phyloP scores from a whole-genome alignment of 345 rosid genomes.

The Trapa incisa region DNA sequence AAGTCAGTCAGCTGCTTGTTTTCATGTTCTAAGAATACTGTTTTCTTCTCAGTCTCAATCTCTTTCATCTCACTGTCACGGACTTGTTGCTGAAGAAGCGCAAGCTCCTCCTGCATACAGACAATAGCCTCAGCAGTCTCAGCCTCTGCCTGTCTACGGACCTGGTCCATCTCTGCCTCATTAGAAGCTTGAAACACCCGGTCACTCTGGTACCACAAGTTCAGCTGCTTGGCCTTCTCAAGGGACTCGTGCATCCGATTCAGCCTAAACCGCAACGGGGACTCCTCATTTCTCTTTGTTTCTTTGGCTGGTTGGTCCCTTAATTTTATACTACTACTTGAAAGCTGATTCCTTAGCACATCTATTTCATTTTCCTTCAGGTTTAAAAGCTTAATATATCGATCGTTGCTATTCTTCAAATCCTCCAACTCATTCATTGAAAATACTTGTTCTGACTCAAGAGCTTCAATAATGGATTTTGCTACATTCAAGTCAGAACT shows the following conservation, averaged over 20 bases:
- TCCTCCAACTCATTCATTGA: slow-evolving; percentile 60
- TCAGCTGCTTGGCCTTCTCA: slow-evolving; percentile 67
- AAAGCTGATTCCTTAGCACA: slow-evolving; percentile 40
- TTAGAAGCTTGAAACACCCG: slow-evolving; percentile 47
- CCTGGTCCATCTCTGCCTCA: slow-evolving; percentile 63
- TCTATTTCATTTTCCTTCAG: slow-evolving; percentile 44
- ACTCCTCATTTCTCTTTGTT: slow-evolving; percentile 19
- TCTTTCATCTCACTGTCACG: slow-evolving; percentile 58
- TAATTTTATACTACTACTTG: slow-evolving; percentile 22
- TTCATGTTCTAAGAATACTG: slow-evolving; percentile 34
- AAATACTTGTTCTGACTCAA: slow-evolving; percentile 63
- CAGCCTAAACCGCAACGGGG: slow-evolving; percentile 37
- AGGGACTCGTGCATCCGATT: slow-evolving; percentile 82
- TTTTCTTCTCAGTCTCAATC: slow-evolving; percentile 30
- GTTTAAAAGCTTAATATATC: slow-evolving; percentile 33
- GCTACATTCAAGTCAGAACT: slow-evolving; percentile 43
- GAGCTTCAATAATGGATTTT: slow-evolving; percentile 62
- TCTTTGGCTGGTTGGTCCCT: slow-evolving; percentile 27
- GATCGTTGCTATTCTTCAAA: slow-evolving; percentile 37
- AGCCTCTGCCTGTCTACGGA: slow-evolving; percentile 70
- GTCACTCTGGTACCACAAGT: slow-evolving; percentile 54
- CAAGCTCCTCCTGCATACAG: slow-evolving; percentile 85
- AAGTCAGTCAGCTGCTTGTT: slow-evolving; percentile 36
- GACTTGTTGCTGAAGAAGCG: slow-evolving; percentile 66
- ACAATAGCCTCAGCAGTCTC: slow-evolving; percentile 90